Base-by-base conservation (phyloP, 75 land plant genomes). In the Isoetes taiwanensis region DNA sequence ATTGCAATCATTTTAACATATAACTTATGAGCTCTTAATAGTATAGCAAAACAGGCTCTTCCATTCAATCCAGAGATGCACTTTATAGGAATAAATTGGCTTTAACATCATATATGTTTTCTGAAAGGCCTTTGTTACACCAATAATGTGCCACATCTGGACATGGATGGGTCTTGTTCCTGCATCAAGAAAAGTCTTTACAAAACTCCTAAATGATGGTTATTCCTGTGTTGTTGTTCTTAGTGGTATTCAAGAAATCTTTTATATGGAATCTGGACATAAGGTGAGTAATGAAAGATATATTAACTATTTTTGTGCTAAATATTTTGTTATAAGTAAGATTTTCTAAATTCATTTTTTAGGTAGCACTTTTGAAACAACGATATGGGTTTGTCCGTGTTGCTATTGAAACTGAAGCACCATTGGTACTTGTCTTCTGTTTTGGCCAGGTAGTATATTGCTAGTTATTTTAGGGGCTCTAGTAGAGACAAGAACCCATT, bases 111-210 rank as follows among this genome's bases (percentile, higher is more conserved):
- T n/a, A n/a, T n/a, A n/a, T n/a, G n/a, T n/a, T n/a, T n/a, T n/a
- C n/a, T n/a, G n/a, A n/a, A n/a, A 46, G 50, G 50, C 25, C 21
- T 46, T 46, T 46, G 50, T n/a, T 6, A 46, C 50, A 19, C 50
- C 50, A 8, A 46, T 46, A 5, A 16, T 46, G 50, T 4, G 50
- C 5, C 50, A 46, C 19, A 16, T 46, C 6, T 46, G 50, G 50
- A 46, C 50, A n/a, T 46, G 50, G 50, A 16, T 46, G 5, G 50
- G 50, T 46, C 50, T 46, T n/a, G 50, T 46, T 46, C 50, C 50
- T 46, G 50, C 50, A 5, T 46, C 50, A 4, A 16, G 50, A 8
- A 46, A 16, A 46, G 4, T n/a, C n/a, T 46, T 46, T 19, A n/a
- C 21, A 5, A 46, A 46, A 23, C 50, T 46, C 5, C 16, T 46